Evolutionary conservation across 306 rosid species (phyloP).

Genomic region (Glycine latifolia): DNA sequence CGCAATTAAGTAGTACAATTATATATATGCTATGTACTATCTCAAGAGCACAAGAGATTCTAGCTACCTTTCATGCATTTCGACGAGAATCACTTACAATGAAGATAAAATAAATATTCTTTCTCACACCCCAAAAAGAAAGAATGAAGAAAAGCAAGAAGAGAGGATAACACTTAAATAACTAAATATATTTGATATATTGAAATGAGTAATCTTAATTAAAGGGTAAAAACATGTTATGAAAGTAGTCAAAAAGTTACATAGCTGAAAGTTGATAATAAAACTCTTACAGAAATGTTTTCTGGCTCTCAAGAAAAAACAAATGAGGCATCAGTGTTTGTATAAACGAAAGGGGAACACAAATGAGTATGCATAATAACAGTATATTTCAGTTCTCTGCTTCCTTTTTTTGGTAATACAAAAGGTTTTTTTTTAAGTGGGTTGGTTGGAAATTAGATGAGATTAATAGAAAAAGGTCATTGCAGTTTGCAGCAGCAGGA

Average conservation of each 20-base stretch:
- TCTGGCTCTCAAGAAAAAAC: conserved; percentile 38
- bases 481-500: conserved; percentile 44
- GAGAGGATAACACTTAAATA: conserved; percentile 16
- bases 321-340: conserved; percentile 39
- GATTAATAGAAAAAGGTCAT: conserved; percentile 71
- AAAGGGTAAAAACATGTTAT: conserved; percentile 37
- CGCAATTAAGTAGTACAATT: conserved; percentile 3
- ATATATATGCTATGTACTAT: neutral
- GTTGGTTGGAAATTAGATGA: conserved; percentile 59
- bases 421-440: conserved; percentile 49
- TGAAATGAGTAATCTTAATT: neutral
- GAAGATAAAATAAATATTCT: conserved; percentile 39
- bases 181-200: neutral
- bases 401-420: conserved; percentile 54
- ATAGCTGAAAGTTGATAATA: conserved; percentile 48
- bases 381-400: conserved; percentile 42
- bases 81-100: conserved; percentile 34
- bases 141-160: conserved; percentile 22
- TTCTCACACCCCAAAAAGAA: conserved; percentile 31
- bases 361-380: conserved; percentile 44
- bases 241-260: conserved; percentile 49
- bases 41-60: conserved; percentile 5
- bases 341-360: conserved; percentile 52
- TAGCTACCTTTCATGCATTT: conserved; percentile 45
- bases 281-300: conserved; percentile 55